phyloP scores from a whole-genome alignment of 768 basidiomycete genomes.

The Leccinum obscurum region DNA sequence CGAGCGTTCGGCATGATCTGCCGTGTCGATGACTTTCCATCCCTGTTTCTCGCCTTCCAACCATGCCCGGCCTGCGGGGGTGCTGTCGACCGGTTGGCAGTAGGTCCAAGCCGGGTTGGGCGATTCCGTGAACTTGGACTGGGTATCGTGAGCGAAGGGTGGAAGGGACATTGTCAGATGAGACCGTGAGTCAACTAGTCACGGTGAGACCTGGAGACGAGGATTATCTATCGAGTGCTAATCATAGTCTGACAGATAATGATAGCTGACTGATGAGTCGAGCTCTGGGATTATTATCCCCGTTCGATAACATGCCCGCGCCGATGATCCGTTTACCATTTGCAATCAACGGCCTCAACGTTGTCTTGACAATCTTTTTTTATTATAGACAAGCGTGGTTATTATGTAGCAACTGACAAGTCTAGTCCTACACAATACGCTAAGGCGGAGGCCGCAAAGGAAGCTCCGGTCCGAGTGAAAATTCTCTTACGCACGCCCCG shows the following conservation, averaged over 20 bases:
- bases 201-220: background rate
- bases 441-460: no score
- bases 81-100: constrained; percentile 31
- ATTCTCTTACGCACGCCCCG: no score
- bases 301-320: no score
- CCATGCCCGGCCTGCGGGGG: constrained; percentile 34
- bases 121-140: constrained; percentile 28
- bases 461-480: no score
- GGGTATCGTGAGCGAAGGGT: constrained; percentile 22
- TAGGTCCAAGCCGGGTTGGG: constrained; percentile 36
- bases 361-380: no score
- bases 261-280: background rate
- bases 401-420: no score
- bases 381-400: no score
- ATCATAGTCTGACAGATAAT: background rate
- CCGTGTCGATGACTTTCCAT: constrained; percentile 36
- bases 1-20: constrained; percentile 26
- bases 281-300: no score
- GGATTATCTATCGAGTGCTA: background rate
- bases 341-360: no score
- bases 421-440: no score
- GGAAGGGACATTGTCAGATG: constrained; percentile 30
- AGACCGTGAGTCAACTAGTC: background rate
- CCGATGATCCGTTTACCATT: no score
- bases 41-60: constrained; percentile 36